phyloP scores from a whole-genome alignment of 2,329 filamentous ascomycete species.

The Verticillium isaacii region DNA sequence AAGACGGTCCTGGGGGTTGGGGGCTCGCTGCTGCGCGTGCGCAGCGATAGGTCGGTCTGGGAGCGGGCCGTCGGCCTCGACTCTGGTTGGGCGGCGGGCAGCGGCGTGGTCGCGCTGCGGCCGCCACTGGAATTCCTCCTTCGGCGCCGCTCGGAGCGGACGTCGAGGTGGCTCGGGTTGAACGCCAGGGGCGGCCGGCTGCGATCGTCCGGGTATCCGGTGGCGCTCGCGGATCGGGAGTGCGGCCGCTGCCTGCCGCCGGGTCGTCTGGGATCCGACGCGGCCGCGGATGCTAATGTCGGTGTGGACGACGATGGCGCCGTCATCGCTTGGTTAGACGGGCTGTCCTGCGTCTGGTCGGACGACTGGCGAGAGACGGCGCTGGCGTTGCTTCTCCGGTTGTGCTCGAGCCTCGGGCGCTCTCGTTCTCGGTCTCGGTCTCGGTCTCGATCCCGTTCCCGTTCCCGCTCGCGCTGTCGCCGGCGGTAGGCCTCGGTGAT shows the following conservation, averaged over 20 bases:
- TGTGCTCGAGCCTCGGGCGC: slow-evolving; percentile 37
- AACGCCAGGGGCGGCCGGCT: slow-evolving; percentile 46
- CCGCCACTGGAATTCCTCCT: slow-evolving; percentile 48
- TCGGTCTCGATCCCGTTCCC: slow-evolving; percentile 38
- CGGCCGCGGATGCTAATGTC: slow-evolving; percentile 2
- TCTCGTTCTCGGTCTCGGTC: slow-evolving; percentile 4
- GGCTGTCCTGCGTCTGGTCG: slow-evolving; percentile 9
- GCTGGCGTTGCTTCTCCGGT: slow-evolving; percentile 37
- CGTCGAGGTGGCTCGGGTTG: slow-evolving; percentile 43
- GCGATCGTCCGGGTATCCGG: slow-evolving; percentile 38
- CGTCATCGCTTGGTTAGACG: slow-evolving; percentile 1
- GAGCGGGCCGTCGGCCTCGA: slow-evolving; percentile 53
- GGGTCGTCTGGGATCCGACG: slow-evolving; percentile 19
- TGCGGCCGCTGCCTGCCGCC: slow-evolving; percentile 27
- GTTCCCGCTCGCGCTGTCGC: slow-evolving; percentile 58
- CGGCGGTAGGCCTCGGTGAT: slow-evolving; percentile 86
- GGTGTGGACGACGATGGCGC: slow-evolving; percentile 9
- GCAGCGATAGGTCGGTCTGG: slow-evolving; percentile 56
- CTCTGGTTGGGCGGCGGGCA: slow-evolving; percentile 34
- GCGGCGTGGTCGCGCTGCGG: slow-evolving; percentile 49
- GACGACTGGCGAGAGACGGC: slow-evolving; percentile 30
- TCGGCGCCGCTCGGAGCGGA: slow-evolving; percentile 41
- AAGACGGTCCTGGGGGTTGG: slow-evolving; percentile 32
- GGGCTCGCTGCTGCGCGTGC: slow-evolving; percentile 33
- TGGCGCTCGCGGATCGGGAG: slow-evolving; percentile 41